Evolutionary conservation across 2,329 filamentous ascomycete species (phyloP), one percentile per base, ranked within the genome.

Genomic region (Fusarium burgessii): DNA sequence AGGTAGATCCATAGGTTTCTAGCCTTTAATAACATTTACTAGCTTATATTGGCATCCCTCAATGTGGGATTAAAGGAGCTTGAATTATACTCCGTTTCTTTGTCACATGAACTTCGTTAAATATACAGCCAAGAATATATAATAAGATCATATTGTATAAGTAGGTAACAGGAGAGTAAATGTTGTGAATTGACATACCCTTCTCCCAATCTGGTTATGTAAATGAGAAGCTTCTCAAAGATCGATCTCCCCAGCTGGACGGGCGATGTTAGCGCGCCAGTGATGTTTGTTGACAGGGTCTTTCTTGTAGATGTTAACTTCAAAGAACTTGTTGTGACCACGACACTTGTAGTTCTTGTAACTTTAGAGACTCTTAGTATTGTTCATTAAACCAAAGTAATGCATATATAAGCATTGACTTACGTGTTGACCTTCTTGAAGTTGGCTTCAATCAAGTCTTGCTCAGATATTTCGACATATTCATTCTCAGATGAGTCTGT

Each of bases 391-490:
- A 3, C 11, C 23, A 10, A 23, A 9, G 15, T 25, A 14, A 4
- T 9, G 4, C 23, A 43, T 11, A 7, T 4, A 23, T 4, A 17
- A 3, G 20, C 11, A 14, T 25, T 17, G 6, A 40, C 42, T 49
- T 20, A 58, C 42, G 42, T 49, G 25, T 58, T 58, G 9, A 23
- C 14, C 25, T 58, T 58, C 14, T 49, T 27, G 15, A 58, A 58
- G 32, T 57, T 57, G n/a, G 42, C 54, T 18, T 50, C 43, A 9
- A 42, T 41, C 20, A 58, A 20, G 25, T 41, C 27, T 15, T 33
- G 10, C 12, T 58, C 55, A 25, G 35, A 25, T 4, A 41, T 27
- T n/a, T 58, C 55, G 17, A 49, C 6, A 6, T 41, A 58, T 23
- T 40, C n/a, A 23, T 5, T 7, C 11, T 50, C 43, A 4, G n/a